Evolutionary conservation across 306 rosid species (phyloP).

Genomic region (Prunus mira): DNA sequence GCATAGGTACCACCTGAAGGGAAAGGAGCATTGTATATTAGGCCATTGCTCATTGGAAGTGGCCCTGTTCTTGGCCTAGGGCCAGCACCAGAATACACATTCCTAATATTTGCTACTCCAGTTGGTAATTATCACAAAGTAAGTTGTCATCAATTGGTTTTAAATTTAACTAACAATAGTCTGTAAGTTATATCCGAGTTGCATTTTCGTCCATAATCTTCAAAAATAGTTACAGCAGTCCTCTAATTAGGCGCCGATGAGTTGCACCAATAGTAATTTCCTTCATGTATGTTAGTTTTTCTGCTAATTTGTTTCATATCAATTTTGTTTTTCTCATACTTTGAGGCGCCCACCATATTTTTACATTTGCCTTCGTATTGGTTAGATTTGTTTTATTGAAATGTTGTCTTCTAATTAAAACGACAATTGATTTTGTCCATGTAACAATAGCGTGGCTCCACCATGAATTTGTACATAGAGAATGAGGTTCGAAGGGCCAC

Average conservation of each 20-base stretch:
- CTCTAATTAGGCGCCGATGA: no score
- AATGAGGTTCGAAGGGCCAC: conserved; percentile 38
- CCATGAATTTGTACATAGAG: conserved; percentile 29
- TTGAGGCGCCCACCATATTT: no score
- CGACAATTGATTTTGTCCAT: not conserved
- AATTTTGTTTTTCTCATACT: no score
- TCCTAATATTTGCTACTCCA: conserved; percentile 46
- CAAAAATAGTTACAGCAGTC: no score
- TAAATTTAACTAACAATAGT: no score
- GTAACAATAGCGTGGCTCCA: not conserved
- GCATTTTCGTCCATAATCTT: no score
- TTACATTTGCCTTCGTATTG: no score
- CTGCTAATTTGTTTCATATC: no score
- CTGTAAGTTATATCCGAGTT: no score
- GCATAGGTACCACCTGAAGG: conserved; percentile 60
- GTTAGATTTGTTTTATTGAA: not conserved
- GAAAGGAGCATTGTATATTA: conserved; percentile 52
- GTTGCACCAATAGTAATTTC: no score
- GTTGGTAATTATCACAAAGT: conserved; percentile 48
- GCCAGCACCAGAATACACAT: conserved; percentile 56
- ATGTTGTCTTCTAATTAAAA: not conserved
- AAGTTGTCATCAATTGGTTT: not conserved
- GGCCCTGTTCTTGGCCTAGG: conserved; percentile 40
- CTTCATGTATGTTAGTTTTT: no score
- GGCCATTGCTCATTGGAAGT: conserved; percentile 77